Evolutionary conservation across 805 yeast genomes (phyloP), one percentile per base, ranked within the genome.

Genomic region (Lipomyces spencermartinsiae): DNA sequence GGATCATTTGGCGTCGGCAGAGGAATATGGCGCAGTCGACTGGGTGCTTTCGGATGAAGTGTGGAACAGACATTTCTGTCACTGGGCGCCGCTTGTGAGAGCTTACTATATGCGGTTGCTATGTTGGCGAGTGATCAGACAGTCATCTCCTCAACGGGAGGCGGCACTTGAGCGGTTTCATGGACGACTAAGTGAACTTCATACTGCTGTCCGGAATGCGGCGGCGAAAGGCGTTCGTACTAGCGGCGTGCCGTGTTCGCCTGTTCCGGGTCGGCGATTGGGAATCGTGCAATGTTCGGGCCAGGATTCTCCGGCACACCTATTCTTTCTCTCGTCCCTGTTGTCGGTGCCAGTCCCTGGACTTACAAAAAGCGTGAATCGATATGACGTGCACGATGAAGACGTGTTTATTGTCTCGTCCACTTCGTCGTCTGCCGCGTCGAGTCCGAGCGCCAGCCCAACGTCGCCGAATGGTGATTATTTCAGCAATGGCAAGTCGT

Each of bases 41-140:
- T 89, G 89, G 88, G 75, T 91, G 43, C 78, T 89, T 7, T 81
- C 85, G 2, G 75, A 80, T 3, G 72, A 75, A 0, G 78, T 80
- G 43, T 91, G 93, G 89, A 78, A 78, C 43, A 79, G 81, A 59
- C 85, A 84, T 68, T 87, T 92, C 74, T 84, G 88, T 51, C 96
- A 92, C 77, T 92, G 96, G 92, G 85, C 87, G 74, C 93, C 97
- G 2, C 77, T 91, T 19, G 87, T 91, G 31, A 81, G 97, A 49
- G 84, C 89, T 3, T 90, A 87, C 74, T 92, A 87, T 76, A 81
- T 85, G 59, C 81, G 93, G 54, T 80, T 92, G 29, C 67, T 92
- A 19, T 82, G 91, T 59, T 92, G 94, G 90, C 84, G 91, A 70
- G 77, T 89, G 57, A 77, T 80, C 12, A 63, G 72, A 19, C 53